Base-by-base conservation (phyloP, 169 alveolate genomes). In the Toxoplasma gondii region DNA sequence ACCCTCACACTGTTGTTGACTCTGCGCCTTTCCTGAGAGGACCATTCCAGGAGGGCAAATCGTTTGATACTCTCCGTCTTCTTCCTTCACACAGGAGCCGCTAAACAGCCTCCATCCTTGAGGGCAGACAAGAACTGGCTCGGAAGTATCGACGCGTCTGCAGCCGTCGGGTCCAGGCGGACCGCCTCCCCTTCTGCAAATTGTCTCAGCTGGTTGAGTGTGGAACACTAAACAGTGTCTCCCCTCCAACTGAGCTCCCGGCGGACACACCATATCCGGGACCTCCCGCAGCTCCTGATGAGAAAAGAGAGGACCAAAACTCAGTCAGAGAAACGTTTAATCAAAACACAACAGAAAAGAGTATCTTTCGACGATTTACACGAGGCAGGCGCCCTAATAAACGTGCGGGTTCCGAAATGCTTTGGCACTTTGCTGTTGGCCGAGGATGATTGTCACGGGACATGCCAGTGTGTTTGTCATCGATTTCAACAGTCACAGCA, bases 141-240 rank as follows among this genome's bases (percentile, higher is more conserved):
- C 90, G 19, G 64, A 9, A 29, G 67, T 10, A 24, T 82, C 90
- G 53, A 82, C n/a, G 34, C 90, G 90, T 27, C 64, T 39, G 64
- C 90, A 82, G 90, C 90, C 90, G 67, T 82, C 64, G 5, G 90
- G 90, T 7, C 90, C 90, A 16, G 90, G 90, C 29, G 90, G 67
- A 39, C 1, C 12, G n/a, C 90, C 90, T 82, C 44, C 34, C 67
- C 27, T 82, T 31, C 67, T 82, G 90, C 90, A 82, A 22, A 82
- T 67, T 9, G 90, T 39, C 64, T 82, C 90, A 22, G 36, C 69
- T 24, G 53, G 90, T 67, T 82, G 69, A 27, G 39, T 67, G 53
- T 38, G 53, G 24, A 82, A 82, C 2, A 43, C 19, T 31, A 82
- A 31, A 27, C 90, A 82, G 64, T 82, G 64, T 36, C 27, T 82